Evolutionary conservation across 306 rosid species (phyloP), one percentile per base, ranked within the genome.

Genomic region (Medicago truncatula): DNA sequence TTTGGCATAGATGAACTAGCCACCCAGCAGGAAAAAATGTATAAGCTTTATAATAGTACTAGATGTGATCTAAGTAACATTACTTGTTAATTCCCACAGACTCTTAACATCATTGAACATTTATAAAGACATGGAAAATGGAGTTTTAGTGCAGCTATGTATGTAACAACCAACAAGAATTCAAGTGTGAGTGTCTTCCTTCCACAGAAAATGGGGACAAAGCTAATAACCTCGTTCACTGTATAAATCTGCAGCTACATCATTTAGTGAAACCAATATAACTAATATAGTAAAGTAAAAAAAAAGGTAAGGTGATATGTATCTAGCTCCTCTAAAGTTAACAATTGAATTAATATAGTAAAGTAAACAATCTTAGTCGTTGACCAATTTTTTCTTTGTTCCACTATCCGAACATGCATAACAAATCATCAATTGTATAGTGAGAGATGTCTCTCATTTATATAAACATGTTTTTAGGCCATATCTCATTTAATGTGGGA

Each of bases 11-110:
- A 65, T 56, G 9, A 65, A 54, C 62, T 63, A 54, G 16, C 14
- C 41, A 46, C 7, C 12, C 62, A 47, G 49, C 69, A 57, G 47
- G 17, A 47, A 11, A 52, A 52, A 80, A 67, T 10, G 21, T 67
- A 44, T 4, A 67, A 58, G 71, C 11, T n/a, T 9, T 11, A 25
- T 11, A 52, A 36, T 31, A 20, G 44, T 31, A 28, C 15, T 41
- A 18, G 38, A 53, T 60, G 73, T 47, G 20, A 40, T 66, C 67
- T 44, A n/a, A 15, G 41, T 25, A 41, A 56, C 47, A 39, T 40
- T 67, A 25, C 74, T 76, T 40, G 20, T 25, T 40, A 67, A 40
- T 60, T 75, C 1, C 18, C 16, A 18, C 28, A 13, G 21, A 14
- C 14, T 36, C 72, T 36, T n/a, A 40, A 8, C 3, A 34, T 63